Evolutionary conservation across 2,329 filamentous ascomycete genomes (phyloP).

Genomic region (Cladosporium sp.): DNA sequence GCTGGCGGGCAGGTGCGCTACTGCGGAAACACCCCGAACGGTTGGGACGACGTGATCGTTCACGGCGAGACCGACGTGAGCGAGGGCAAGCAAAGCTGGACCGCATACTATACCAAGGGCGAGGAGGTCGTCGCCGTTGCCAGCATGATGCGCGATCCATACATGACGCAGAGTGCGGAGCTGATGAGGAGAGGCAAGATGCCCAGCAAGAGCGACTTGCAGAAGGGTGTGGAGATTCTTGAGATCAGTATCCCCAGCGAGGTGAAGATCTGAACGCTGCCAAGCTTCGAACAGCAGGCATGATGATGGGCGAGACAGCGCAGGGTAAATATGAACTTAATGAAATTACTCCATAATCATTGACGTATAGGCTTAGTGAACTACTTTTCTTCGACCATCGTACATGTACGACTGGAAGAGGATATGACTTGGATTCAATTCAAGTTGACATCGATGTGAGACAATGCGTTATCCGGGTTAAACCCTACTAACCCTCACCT

Average conservation of each 20-base stretch:
- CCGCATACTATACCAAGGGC: constrained; percentile 83
- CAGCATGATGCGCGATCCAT: constrained; percentile 85
- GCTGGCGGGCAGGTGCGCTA: constrained; percentile 87
- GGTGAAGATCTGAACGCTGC: constrained; percentile 27
- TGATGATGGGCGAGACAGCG: neutral
- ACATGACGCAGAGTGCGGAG: constrained; percentile 79
- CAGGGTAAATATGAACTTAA: constrained; percentile 2
- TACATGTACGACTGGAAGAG: neutral
- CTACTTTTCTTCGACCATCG: neutral
- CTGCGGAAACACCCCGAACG: constrained; percentile 80
- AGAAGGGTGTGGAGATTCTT: constrained; percentile 57
- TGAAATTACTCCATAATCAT: neutral
- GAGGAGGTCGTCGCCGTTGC: constrained; percentile 88
- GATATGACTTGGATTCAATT: no score
- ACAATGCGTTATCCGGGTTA: neutral
- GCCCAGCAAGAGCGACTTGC: constrained; percentile 75
- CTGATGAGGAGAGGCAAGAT: constrained; percentile 82
- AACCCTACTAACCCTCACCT: neutral
- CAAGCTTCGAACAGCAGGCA: neutral
- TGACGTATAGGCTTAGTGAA: neutral
- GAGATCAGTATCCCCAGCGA: constrained; percentile 47
- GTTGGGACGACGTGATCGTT: constrained; percentile 83
- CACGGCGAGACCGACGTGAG: constrained; percentile 68
- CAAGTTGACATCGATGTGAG: no score
- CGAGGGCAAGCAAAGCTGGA: constrained; percentile 69